phyloP scores from a whole-genome alignment of 768 basidiomycete genomes.

The Exsudoporus frostii region DNA sequence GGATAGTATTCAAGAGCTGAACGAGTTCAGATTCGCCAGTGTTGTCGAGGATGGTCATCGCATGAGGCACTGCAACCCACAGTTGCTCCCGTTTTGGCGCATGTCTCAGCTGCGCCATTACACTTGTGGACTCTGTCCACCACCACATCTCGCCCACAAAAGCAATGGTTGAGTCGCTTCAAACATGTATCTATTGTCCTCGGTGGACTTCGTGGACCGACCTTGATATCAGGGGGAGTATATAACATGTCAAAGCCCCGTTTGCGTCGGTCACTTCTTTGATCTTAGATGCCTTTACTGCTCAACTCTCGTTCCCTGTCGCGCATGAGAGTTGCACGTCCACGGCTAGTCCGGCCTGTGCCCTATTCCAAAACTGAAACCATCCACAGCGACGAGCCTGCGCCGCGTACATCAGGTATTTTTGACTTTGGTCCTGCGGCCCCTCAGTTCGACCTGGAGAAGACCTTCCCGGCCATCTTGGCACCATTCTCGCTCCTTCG shows the following conservation, averaged over 20 bases:
- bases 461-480: slow-evolving; percentile 37
- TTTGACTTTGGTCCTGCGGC: neutral
- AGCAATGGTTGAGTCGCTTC: neutral
- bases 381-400: slow-evolving; percentile 25
- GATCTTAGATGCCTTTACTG: slow-evolving; percentile 8
- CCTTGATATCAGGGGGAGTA: neutral
- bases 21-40: slow-evolving; percentile 54
- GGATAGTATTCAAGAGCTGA: slow-evolving; percentile 64
- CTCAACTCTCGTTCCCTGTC: slow-evolving; percentile 13
- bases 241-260: neutral
- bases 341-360: neutral
- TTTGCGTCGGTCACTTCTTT: neutral
- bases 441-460: slow-evolving; percentile 31
- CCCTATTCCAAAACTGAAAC: slow-evolving; percentile 20
- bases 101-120: too few relatives aligned
- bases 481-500: slow-evolving; percentile 28
- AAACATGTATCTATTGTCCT: slow-evolving; percentile 14
- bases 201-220: slow-evolving; percentile 12
- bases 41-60: slow-evolving; percentile 56
- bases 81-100: slow-evolving; percentile 8
- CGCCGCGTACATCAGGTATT: slow-evolving; percentile 20
- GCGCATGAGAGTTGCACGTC: neutral
- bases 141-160: neutral
- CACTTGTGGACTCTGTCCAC: slow-evolving; percentile 1
- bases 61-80: neutral